Base-by-base conservation (phyloP, 2,329 filamentous ascomycete genomes). In the Thelonectria blattea region DNA sequence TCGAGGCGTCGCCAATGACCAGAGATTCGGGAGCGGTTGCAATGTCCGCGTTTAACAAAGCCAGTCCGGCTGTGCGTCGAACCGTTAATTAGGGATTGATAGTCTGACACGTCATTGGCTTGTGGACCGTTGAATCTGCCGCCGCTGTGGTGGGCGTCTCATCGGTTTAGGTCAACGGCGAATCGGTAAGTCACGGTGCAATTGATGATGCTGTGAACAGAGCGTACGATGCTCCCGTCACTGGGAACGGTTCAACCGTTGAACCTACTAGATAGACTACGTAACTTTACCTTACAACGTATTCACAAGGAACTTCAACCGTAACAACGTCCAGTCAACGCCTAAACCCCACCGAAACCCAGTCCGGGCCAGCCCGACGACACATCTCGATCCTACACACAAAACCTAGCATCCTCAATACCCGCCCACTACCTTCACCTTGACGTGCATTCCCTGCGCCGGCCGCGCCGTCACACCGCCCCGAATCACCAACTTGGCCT, bases 381-480 rank as follows among this genome's bases (percentile, higher is more conserved):
- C 27, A 24, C 22, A 24, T 24, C 22, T 24, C 22, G 22, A 24
- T 24, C 22, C 22, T n/a, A n/a, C 22, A 24, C 22, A 6, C 22
- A 24, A 24, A 24, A 24, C 22, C 22, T 24, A 6, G 12, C 30
- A 41, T 48, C 18, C 11, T 73, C 59, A 76, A 61, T 90, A 92
- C 0, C 87, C 88, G 22, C 88, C 83, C n/a, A 92, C 71, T 51
- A 86, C 78, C 70, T 80, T 91, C 48, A 91, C 77, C 71, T 83
- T 86, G 7, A 94, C 85, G 69, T 85, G 82, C 72, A 97, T 77
- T 0, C 92, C 92, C 58, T 88, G 88, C 58, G 83, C 85, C 1
- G 93, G 93, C 72, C 86, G 85, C 7, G 87, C 82, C 18, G 93
- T 96, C 49, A 95, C 83, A 2, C 86, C 87, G 0, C 86, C 84